Percentiles rank a stretch among this genome's conserved stretches.
phyloP scores from a whole-genome alignment of 768 basidiomycete genomes.

The Pseudohyphozyma bogoriensis region DNA sequence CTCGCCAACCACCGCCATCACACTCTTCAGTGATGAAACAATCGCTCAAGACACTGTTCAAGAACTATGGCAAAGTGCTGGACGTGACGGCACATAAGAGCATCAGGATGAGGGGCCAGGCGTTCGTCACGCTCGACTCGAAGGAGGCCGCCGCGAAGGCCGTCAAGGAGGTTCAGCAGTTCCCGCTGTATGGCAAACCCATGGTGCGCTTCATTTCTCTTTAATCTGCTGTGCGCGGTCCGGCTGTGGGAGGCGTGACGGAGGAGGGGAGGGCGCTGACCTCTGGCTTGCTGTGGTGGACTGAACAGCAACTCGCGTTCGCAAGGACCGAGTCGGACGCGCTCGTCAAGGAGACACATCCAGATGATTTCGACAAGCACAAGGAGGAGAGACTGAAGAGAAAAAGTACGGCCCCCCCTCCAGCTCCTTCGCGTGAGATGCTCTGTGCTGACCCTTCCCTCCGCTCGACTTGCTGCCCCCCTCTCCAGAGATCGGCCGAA shows the following conservation, averaged over 20 bases:
- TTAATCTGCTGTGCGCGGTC: background rate
- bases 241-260: background rate
- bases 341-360: conserved; percentile 67
- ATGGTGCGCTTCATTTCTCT: conserved; percentile 58
- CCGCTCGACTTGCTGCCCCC: conserved; percentile 1
- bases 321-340: conserved; percentile 80
- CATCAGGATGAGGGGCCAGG: conserved; percentile 95
- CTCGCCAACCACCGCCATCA: background rate
- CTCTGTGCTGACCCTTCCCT: background rate
- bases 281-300: conserved; percentile 5
- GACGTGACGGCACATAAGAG: conserved; percentile 94
- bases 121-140: conserved; percentile 84
- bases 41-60: conserved; percentile 78
- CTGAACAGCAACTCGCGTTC: conserved; percentile 96
- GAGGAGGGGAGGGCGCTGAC: background rate
- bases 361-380: conserved; percentile 59
- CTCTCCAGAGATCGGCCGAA: conserved; percentile 59
- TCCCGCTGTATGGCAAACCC: conserved; percentile 91
- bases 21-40: conserved; percentile 63
- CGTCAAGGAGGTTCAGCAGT: conserved; percentile 81
- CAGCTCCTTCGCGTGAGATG: background rate
- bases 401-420: conserved; percentile 57
- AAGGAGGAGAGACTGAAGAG: conserved; percentile 62
- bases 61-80: conserved; percentile 80
- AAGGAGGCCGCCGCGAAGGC: conserved; percentile 76